Evolutionary conservation across 2,329 filamentous ascomycete species (phyloP), one percentile per base, ranked within the genome.

Genomic region (Pseudonectria foliicola): DNA sequence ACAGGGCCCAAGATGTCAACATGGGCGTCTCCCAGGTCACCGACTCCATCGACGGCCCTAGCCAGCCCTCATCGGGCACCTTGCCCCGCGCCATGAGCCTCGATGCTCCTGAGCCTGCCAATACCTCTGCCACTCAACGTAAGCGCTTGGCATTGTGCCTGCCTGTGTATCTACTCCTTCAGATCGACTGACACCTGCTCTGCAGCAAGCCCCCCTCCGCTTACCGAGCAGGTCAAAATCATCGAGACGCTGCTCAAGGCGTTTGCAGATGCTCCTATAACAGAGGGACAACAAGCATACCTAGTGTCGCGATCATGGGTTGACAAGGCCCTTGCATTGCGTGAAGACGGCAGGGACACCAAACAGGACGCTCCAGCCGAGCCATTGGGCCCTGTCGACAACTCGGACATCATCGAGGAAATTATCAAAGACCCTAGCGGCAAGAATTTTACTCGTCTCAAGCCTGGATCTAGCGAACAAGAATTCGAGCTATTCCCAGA

Each of bases 291-390:
- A 39, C 72, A 77, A 35, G 85, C 82, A 11, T 95, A 81, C 50
- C 62, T 94, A 13, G 75, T 96, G 4, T 93, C 89, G 2, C 75
- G 72, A 33, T 70, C 71, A 39, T 96, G 92, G 92, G 70, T 95
- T 24, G 70, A 74, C 37, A 75, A 77, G 39, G 85, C 92, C 3
- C 67, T 82, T 39, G 73, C 82, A 15, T 70, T 85, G 36, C 75
- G 75, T 31, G 69, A 73, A 7, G 73, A 77, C n/a, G 59, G 67
- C 12, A 71, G 74, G 38, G 62, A 70, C 33, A 70, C 68, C 13
- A 68, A 71, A 42, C 71, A 75, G 40, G 83, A 84, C 43, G 63
- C 70, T n/a, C 55, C 68, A 10, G 72, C 80, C 38, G 72, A 77
- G 4, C 49, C 64, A 7, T 73, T 92, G 37, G 88, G 88, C 2